These are phyloP conservation scores for Tetrapyrgos nigripes DNA, from an alignment of 1,284 basidiomycete genomes.

Conservation along the genomic window DNA sequence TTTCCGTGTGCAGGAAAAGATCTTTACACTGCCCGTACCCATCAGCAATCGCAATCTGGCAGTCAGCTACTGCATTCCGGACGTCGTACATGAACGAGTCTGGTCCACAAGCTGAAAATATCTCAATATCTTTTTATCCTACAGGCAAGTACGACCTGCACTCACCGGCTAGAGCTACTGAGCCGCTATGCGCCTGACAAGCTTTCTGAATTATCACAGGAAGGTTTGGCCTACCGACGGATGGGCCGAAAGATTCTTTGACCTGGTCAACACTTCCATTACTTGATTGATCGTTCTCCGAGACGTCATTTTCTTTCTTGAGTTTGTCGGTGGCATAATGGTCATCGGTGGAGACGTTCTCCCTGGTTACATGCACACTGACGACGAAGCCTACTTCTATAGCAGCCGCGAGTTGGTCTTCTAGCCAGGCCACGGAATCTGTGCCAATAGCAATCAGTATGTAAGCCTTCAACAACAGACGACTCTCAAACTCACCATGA, in stretches of 20 bases:
- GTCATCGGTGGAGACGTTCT: background rate
- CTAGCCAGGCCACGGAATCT: conserved; percentile 31
- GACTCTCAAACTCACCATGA: conserved; percentile 21
- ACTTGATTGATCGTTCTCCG: too few species aligned
- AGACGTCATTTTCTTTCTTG: too few species aligned
- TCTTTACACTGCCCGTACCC: conserved; percentile 29
- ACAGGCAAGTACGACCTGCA: background rate
- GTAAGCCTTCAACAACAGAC: background rate
- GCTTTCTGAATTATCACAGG: conserved; percentile 25
- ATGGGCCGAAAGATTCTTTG: background rate
- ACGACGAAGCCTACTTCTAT: conserved; percentile 8
- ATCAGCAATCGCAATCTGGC: conserved; percentile 35
- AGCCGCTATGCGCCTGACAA: conserved; percentile 14
- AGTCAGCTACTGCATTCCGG: conserved; percentile 41
- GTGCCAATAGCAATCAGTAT: background rate
- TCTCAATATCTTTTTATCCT: too few species aligned
- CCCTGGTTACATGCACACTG: conserved; percentile 18
- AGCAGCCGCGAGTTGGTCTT: conserved; percentile 3
- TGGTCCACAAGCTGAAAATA: conserved; percentile 43
- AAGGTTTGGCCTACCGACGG: conserved; percentile 24
- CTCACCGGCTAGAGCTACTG: conserved; percentile 28
- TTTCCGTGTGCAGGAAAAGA: conserved; percentile 34
- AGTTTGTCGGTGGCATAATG: background rate
- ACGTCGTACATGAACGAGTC: conserved; percentile 40
- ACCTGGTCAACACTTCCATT: too few species aligned